phyloP scores from a whole-genome alignment of 495 filamentous ascomycete genomes.

The Trichoderma virens region DNA sequence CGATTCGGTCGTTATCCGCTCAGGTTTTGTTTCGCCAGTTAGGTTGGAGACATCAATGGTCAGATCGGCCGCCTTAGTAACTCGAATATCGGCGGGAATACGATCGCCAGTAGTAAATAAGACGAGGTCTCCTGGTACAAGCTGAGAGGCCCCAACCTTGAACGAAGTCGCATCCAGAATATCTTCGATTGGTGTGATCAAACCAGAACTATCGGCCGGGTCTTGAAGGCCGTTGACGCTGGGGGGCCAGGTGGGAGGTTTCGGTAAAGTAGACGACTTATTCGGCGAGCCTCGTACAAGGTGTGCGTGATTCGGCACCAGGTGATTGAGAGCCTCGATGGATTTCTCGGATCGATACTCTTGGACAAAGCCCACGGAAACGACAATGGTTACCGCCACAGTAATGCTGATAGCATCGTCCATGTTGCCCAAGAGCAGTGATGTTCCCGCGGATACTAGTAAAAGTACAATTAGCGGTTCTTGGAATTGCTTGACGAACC shows the following conservation, averaged over 20 bases:
- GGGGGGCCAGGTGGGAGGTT: constrained; percentile 38
- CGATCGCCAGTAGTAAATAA: constrained; percentile 92
- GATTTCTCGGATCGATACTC: constrained; percentile 98
- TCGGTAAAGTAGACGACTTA: constrained; percentile 21
- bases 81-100: constrained; percentile 92
- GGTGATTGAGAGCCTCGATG: constrained; percentile 83
- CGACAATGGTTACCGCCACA: constrained; percentile 91
- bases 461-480: constrained; percentile 88
- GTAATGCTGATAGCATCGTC: constrained; percentile 95
- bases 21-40: constrained; percentile 93
- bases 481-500: constrained; percentile 93
- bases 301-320: constrained; percentile 92
- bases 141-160: constrained; percentile 74
- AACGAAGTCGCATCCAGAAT: constrained; percentile 64
- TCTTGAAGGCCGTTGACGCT: constrained; percentile 22
- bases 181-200: constrained; percentile 36
- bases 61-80: constrained; percentile 79
- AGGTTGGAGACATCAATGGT: constrained; percentile 96
- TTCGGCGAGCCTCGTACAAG: constrained; percentile 57
- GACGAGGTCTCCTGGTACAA: constrained; percentile 89
- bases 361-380: constrained; percentile 92
- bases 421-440: constrained; percentile 86
- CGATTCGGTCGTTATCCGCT: constrained; percentile 64
- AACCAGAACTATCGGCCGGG: constrained; percentile 22
- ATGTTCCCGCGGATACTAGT: constrained; percentile 80